Base-by-base conservation (phyloP, 129 eudicot genomes). In the Artemisia argyi region DNA sequence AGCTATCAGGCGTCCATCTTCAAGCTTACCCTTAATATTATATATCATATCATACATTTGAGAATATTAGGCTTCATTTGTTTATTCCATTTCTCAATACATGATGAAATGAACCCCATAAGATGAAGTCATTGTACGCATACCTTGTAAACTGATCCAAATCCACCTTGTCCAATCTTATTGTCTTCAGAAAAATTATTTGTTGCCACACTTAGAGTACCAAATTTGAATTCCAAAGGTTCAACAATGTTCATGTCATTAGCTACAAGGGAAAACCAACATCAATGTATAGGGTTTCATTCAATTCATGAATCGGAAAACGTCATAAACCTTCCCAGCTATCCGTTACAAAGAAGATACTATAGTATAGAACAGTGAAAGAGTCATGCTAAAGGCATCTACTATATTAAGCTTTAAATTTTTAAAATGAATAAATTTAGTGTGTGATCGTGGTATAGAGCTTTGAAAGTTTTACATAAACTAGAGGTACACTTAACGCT, bases 141-240 rank as follows among this genome's bases (percentile, higher is more conserved):
- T 56, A 82, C 86, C 82, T 82, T 73, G 72, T 78, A 82, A 4
- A 82, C 86, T 3, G 58, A 57, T 24, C 80, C 86, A 64, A 77
- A 82, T 68, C 86, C 86, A 55, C 86, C 86, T 9, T 74, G 44
- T 4, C 86, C 86, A 14, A 82, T 70, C 30, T 69, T 82, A 28
- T 73, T 78, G 7, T 13, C 13, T 7, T 68, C 62, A 4, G 77
- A 61, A 52, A 78, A 82, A 46, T 69, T 24, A 15, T 69, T 18
- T 10, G 83, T 78, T 5, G 80, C 86, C 16, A n/a, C 60, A 18
- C 28, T 51, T 18, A 82, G 16, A 2, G 39, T 50, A 62, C 24
- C 61, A 28, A 85, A 75, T 46, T 72, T 75, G 20, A 61, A 79
- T 47, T 76, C 75, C 72, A 79, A 66, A 3, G 82, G 79, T 65